A percentile compares a stretch with the other conserved stretches of the same genome.
These are phyloP conservation scores for Pichia sp. DNA, from an alignment of 1,139 yeast species.

Conservation along the genomic window DNA sequence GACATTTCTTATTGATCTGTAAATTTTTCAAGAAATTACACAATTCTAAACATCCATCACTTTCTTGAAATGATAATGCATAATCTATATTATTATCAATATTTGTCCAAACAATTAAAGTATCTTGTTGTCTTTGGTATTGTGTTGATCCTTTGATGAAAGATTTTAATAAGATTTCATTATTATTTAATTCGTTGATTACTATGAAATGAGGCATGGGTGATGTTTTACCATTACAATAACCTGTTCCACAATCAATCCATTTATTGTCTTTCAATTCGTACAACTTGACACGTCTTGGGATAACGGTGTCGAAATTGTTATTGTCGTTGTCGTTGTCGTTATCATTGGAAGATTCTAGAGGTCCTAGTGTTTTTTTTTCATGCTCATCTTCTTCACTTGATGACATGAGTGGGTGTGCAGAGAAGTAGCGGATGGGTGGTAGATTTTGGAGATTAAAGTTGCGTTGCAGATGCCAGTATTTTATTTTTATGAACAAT, in stretches of 20 bases:
- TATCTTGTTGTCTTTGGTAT: conserved; percentile 91
- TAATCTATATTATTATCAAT: conserved; percentile 60
- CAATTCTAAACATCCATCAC: conserved; percentile 77
- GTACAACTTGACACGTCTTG: conserved; percentile 79
- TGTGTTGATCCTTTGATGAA: conserved; percentile 68
- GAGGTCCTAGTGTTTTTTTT: background rate
- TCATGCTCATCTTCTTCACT: too few relatives aligned
- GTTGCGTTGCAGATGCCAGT: too few relatives aligned
- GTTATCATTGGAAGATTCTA: background rate
- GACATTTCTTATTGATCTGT: conserved; percentile 55
- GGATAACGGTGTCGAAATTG: background rate
- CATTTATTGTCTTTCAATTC: conserved; percentile 75
- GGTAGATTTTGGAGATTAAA: too few relatives aligned
- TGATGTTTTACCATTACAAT: conserved; percentile 65
- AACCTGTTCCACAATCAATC: conserved; percentile 93
- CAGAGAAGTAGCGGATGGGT: too few relatives aligned
- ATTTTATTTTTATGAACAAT: too few relatives aligned
- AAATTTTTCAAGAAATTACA: conserved; percentile 74
- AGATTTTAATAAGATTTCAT: conserved; percentile 57
- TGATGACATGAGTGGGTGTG: too few relatives aligned
- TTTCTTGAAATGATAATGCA: conserved; percentile 88
- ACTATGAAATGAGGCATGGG: conserved; percentile 60
- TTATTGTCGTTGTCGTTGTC: background rate
- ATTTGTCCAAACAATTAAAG: conserved; percentile 92
- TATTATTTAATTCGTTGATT: conserved; percentile 57